Evolutionary conservation across 2,329 filamentous ascomycete genomes (phyloP).

Genomic region (Aurifilum marmelostoma): DNA sequence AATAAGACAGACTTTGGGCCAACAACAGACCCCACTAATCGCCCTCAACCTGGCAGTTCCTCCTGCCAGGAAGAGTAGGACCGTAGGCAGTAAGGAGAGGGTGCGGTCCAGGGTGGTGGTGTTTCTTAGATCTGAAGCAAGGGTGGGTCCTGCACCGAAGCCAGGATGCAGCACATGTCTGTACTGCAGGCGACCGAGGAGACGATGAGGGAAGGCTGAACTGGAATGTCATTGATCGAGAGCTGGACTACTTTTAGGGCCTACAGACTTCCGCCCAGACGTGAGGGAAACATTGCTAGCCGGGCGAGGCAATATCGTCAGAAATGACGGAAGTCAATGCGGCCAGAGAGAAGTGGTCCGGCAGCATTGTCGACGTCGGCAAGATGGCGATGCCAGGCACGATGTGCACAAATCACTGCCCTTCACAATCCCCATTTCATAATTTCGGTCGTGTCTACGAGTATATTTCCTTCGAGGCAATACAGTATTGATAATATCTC

Average conservation of each 20-base stretch:
- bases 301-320: neutral
- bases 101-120: neutral
- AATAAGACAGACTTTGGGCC: conserved; percentile 7
- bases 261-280: neutral
- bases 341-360: neutral
- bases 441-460: neutral
- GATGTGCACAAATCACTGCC: neutral
- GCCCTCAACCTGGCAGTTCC: neutral
- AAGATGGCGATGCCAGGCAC: neutral
- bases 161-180: neutral
- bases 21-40: neutral
- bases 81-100: neutral
- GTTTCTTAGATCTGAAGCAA: neutral
- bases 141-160: neutral
- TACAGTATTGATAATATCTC: neutral
- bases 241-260: neutral
- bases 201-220: neutral
- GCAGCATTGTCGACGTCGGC: no score
- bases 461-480: neutral
- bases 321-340: no score
- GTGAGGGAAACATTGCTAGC: neutral
- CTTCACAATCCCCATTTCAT: neutral
- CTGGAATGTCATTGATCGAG: neutral
- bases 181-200: neutral
- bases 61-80: neutral